These are phyloP conservation scores for Fusarium nanum DNA, from an alignment of 2,329 filamentous ascomycete species.

Conservation along the genomic window DNA sequence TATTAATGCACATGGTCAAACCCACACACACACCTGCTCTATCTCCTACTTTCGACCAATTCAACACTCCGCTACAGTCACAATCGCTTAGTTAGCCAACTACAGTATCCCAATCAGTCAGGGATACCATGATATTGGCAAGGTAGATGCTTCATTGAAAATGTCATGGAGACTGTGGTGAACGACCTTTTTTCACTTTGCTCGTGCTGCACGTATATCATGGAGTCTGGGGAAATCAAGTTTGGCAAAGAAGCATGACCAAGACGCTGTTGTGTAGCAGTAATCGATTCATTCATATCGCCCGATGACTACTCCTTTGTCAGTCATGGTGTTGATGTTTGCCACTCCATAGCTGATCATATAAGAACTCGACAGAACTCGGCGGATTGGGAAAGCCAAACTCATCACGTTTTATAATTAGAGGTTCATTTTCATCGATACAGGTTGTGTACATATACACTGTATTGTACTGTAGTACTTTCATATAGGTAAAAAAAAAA, in stretches of 20 bases:
- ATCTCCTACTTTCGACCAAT: neutral
- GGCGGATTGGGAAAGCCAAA: neutral
- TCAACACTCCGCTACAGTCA: neutral
- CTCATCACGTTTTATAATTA: neutral
- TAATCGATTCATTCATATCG: no score
- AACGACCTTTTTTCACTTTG: neutral
- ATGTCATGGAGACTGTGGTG: neutral
- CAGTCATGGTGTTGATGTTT: neutral
- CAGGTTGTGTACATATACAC: no score
- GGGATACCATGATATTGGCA: neutral
- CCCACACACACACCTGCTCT: constrained; percentile 4
- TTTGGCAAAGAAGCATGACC: neutral
- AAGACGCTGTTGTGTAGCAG: neutral
- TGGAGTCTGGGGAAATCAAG: neutral
- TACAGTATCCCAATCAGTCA: neutral
- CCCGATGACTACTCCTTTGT: neutral
- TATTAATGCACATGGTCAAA: constrained; percentile 22
- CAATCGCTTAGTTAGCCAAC: constrained; percentile 14
- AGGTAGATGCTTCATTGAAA: neutral
- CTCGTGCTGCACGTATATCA: neutral
- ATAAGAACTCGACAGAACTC: neutral
- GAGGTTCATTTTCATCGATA: neutral
- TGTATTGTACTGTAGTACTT: no score
- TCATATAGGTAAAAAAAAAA: no score
- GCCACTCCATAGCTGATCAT: neutral